Evolutionary conservation across 1,284 basidiomycete species (phyloP).

Genomic region (Flammula alnicola): DNA sequence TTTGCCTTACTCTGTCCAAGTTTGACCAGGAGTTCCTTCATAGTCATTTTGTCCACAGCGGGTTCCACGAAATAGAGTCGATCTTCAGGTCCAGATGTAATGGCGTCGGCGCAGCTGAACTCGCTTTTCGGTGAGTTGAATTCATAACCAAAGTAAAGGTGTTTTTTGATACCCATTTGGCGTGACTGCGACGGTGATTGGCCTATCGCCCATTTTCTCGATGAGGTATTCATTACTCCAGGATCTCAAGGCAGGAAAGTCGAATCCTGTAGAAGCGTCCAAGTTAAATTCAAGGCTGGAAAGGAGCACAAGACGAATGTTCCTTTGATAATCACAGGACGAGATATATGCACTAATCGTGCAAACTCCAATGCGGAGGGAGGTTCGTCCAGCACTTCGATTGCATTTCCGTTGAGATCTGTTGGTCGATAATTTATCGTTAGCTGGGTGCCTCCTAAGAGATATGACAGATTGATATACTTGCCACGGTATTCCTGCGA

Average conservation of each 20-base stretch:
- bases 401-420: slow-evolving; percentile 71
- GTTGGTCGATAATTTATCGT: too few relatives aligned
- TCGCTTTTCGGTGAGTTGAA: slow-evolving; percentile 6
- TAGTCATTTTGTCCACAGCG: slow-evolving; percentile 66
- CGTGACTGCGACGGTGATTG: slow-evolving; percentile 79
- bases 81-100: slow-evolving; percentile 60
- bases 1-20: slow-evolving; percentile 39
- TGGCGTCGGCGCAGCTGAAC: slow-evolving; percentile 77
- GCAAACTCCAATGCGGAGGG: slow-evolving; percentile 79
- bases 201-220: slow-evolving; percentile 53
- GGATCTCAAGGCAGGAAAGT: slow-evolving; percentile 42
- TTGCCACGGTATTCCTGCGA: slow-evolving; percentile 32
- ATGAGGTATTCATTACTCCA: slow-evolving; percentile 74
- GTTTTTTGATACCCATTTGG: slow-evolving; percentile 71
- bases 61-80: slow-evolving; percentile 82
- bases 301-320: background rate
- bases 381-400: slow-evolving; percentile 56
- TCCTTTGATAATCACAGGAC: slow-evolving; percentile 83
- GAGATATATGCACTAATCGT: slow-evolving; percentile 70
- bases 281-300: background rate
- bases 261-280: slow-evolving; percentile 41
- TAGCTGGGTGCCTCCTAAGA: too few relatives aligned
- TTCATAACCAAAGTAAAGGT: background rate
- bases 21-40: slow-evolving; percentile 57
- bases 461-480: background rate